Evolutionary conservation across 257 asterid genomes (phyloP), one percentile per base, ranked within the genome.

Genomic region (Gentiana dahurica): DNA sequence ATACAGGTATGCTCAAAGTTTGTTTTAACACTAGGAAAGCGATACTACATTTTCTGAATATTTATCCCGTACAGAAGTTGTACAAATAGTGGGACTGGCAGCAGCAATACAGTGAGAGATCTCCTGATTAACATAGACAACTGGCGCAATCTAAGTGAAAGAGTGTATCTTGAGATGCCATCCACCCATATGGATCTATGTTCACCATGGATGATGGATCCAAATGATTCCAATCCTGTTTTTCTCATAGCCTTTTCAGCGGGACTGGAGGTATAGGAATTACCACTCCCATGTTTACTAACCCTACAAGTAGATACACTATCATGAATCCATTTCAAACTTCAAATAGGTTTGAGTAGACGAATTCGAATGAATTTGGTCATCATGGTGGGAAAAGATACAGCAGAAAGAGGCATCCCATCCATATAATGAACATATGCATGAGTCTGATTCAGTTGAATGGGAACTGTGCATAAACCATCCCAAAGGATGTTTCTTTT

Each of bases 21-120:
- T 71, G 75, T 41, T 76, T 82, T 0, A 85, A 69, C 5, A 73
- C 77, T 24, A 73, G 41, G 37, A 61, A 80, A 8, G 65, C 72
- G 2, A 86, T 76, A 5, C 82, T 74, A 51, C 77, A 76, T 69
- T 59, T 66, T 79, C 95, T 0, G 93, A 82, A 67, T 68, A 65
- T 2, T 71, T 85, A 61, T 83, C 80, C 50, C 53, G 78, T 51
- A 73, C 49, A 1, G 71, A 38, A n/a, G 62, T 51, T 51, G 72
- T 67, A 60, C 55, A 55, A 48, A 51, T 55, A 12, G 71, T 56
- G 49, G 90, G 81, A 36, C 65, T 76, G 49, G 81, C 71, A 1
- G 87, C 66, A 37, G 92, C 71, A 34, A 89, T 85, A 49, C 92
- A 85, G 55, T 83, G 75, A 5, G 94, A 89, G 62, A 86, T 65